Percentiles rank a stretch among this genome's conserved stretches.
Evolutionary conservation across 2,329 filamentous ascomycete genomes (phyloP).

Genomic region (Fusarium poae): DNA sequence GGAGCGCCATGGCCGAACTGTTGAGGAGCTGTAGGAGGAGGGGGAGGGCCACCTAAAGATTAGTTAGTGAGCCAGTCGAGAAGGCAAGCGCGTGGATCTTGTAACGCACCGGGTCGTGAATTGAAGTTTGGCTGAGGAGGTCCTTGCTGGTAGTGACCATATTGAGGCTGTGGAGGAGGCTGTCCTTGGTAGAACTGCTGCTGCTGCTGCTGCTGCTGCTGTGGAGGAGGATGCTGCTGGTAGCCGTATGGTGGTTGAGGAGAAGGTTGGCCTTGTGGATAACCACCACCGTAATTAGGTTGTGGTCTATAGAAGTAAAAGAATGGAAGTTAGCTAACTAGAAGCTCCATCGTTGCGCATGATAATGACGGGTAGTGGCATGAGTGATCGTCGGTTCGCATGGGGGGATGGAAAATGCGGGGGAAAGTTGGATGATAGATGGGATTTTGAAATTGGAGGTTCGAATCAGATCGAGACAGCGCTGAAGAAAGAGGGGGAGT

Average conservation of each 20-base stretch:
- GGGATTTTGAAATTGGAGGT: slow-evolving; percentile 20
- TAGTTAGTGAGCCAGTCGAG: slow-evolving; percentile 31
- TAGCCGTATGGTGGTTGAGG: slow-evolving; percentile 64
- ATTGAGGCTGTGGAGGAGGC: slow-evolving; percentile 55
- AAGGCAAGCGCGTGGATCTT: slow-evolving; percentile 2
- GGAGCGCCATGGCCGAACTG: slow-evolving; percentile 85
- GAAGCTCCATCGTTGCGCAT: slow-evolving; percentile 17
- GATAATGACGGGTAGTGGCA: slow-evolving; percentile 15
- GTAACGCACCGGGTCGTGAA: slow-evolving; percentile 61
- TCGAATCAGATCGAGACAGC: slow-evolving; percentile 22
- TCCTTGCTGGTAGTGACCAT: slow-evolving; percentile 50
- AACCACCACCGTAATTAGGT: slow-evolving; percentile 62
- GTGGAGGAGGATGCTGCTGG: slow-evolving; percentile 57
- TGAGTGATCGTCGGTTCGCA: slow-evolving; percentile 19
- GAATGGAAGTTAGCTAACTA: slow-evolving; percentile 44
- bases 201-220: slow-evolving; percentile 59
- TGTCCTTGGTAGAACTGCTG: slow-evolving; percentile 57
- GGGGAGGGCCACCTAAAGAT: slow-evolving; percentile 64
- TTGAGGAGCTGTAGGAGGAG: slow-evolving; percentile 76
- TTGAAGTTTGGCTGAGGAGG: slow-evolving; percentile 62
- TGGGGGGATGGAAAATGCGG: slow-evolving; percentile 21
- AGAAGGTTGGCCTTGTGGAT: slow-evolving; percentile 60
- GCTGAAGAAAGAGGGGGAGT: slow-evolving; percentile 38
- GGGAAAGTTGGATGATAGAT: slow-evolving; percentile 13
- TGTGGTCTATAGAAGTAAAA: slow-evolving; percentile 54